Base-by-base conservation (phyloP, 441 rosid genomes). In the Erysimum cheiri region DNA sequence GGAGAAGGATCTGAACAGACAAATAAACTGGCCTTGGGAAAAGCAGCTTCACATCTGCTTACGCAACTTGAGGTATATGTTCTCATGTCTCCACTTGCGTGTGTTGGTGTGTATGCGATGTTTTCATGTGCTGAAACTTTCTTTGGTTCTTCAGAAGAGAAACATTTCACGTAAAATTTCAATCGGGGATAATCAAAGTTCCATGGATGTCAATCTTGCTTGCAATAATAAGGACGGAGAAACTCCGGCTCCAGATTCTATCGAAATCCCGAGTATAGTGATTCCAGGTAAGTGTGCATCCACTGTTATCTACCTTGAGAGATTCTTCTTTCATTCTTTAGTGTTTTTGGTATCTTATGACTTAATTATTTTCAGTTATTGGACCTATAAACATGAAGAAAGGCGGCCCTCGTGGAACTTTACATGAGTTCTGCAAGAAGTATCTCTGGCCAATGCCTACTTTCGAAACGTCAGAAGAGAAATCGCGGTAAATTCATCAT, bases 21-120 rank as follows among this genome's bases (percentile, higher is more conserved):
- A 52, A 81, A 74, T 80, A 95, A 92, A 82, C 74, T 60, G 36
- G 98, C 99, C 7, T 83, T 80, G 83, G 96, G 88, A 63, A 89
- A 83, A 80, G 99, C 99, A 46, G 97, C 99, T 75, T 79, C 81
- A 12, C 71, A 64, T 37, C 78, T 95, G 80, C 84, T 95, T 83
- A 95, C 75, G 75, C 60, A 84, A 72, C 98, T 95, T 24, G 85
- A 89, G 96, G 99, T 94, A 75, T 46, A 80, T 63, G 12, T 48
- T 10, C 29, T 48, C 28, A 48, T 48, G 29, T 68, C 31, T 77
- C 43, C 54, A 59, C 44, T 37, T 33, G 19, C 64, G 17, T 60
- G 61, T 49, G 31, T 19, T 39, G 44, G 10, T 40, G 24, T 58
- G n/a, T 24, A 33, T 31, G 15, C 10, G 1, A 32, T 35, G 15